These are phyloP conservation scores for Penicillium sp. DNA, from an alignment of 2,329 filamentous ascomycete genomes.

Conservation along the genomic window DNA sequence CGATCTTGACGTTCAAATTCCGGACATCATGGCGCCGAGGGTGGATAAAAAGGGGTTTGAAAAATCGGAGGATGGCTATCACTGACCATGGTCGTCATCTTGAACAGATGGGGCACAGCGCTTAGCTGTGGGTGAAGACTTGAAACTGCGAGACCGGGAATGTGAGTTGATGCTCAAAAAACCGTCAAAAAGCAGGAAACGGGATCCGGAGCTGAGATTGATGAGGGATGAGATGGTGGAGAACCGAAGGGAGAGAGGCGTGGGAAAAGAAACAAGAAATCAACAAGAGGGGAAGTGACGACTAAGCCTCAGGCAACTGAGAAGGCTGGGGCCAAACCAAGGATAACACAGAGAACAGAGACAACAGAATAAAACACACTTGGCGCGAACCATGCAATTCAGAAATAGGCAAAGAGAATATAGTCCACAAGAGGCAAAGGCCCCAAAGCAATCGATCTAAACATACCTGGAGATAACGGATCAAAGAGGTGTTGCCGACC, in stretches of 20 bases:
- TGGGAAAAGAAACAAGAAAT: constrained; percentile 12
- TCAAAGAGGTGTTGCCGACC: constrained; percentile 19
- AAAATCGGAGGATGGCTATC: constrained; percentile 1
- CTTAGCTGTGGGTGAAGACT: constrained; percentile 28
- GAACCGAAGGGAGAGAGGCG: constrained; percentile 14
- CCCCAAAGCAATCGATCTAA: constrained; percentile 1
- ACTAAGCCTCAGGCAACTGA: constrained; percentile 20
- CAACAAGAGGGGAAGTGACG: constrained; percentile 14
- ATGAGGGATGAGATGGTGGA: constrained; percentile 8
- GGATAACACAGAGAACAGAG: background rate
- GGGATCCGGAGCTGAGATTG: background rate
- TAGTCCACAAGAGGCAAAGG: background rate
- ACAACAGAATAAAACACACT: background rate
- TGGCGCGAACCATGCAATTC: background rate
- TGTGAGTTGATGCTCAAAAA: constrained; percentile 12
- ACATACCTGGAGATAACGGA: constrained; percentile 14
- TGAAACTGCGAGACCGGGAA: constrained; percentile 6
- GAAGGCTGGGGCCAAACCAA: constrained; percentile 12
- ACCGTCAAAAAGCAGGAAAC: background rate
- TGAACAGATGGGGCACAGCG: constrained; percentile 32
- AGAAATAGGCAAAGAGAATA: background rate
- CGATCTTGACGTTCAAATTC: background rate
- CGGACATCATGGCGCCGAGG: background rate
- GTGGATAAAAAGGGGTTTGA: background rate
- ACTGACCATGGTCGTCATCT: constrained; percentile 44